These are phyloP conservation scores for Stagonosporopsis vannaccii DNA, from an alignment of 2,329 filamentous ascomycete genomes.

Conservation along the genomic window DNA sequence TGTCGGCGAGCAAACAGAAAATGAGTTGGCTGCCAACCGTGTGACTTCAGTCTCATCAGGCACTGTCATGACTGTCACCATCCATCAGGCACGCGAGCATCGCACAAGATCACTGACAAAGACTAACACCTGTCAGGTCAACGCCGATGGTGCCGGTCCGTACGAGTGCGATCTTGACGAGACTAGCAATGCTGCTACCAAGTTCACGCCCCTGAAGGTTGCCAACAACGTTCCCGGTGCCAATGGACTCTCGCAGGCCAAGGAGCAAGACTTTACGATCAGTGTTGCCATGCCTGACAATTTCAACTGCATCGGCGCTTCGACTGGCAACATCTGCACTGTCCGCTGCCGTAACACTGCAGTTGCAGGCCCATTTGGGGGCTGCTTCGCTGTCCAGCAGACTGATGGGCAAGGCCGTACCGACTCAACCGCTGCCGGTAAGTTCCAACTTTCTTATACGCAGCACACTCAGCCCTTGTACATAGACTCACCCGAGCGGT, in stretches of 20 bases:
- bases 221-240: slow-evolving; percentile 66
- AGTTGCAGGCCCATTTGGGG: slow-evolving; percentile 68
- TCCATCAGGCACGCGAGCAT: slow-evolving; percentile 52
- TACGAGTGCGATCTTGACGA: slow-evolving; percentile 70
- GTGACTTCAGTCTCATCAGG: slow-evolving; percentile 39
- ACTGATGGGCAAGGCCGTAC: slow-evolving; percentile 50
- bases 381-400: slow-evolving; percentile 66
- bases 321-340: slow-evolving; percentile 68
- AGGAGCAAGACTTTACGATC: slow-evolving; percentile 64
- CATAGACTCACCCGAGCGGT: slow-evolving; percentile 31
- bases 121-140: slow-evolving; percentile 53
- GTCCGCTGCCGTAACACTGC: slow-evolving; percentile 69
- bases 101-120: neutral
- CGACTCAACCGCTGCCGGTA: slow-evolving; percentile 37
- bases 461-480: slow-evolving; percentile 18
- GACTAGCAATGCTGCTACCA: slow-evolving; percentile 58
- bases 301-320: slow-evolving; percentile 59
- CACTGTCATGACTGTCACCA: slow-evolving; percentile 43
- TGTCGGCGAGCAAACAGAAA: slow-evolving; percentile 49
- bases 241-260: slow-evolving; percentile 65
- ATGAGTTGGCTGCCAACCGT: slow-evolving; percentile 41
- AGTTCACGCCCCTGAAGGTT: slow-evolving; percentile 60
- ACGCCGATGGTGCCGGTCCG: slow-evolving; percentile 70
- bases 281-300: slow-evolving; percentile 64
- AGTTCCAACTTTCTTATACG: slow-evolving; percentile 16